Conservation (phyloP, 1,284 basidiomycete genomes). For the Cutaneotrichosporon curvatum region DNA sequence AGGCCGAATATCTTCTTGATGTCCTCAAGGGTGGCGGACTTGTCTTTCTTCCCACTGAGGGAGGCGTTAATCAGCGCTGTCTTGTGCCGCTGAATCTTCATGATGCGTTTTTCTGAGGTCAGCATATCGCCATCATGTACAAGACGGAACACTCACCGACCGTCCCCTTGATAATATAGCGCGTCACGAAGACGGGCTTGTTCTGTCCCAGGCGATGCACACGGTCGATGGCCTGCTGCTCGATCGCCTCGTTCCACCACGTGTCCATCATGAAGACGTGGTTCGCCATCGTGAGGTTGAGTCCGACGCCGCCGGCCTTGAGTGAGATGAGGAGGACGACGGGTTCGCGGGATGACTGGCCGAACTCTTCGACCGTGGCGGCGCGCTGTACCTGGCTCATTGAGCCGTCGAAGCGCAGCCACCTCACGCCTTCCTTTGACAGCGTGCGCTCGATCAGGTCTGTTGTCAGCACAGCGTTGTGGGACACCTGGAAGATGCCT, state of each 20-base stretch:
- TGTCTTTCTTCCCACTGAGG: slow-evolving; percentile 38
- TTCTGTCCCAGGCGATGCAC: slow-evolving; percentile 49
- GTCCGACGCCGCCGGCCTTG: slow-evolving; percentile 88
- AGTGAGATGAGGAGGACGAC: slow-evolving; percentile 81
- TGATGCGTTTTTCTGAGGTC: slow-evolving; percentile 67
- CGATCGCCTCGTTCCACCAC: slow-evolving; percentile 88
- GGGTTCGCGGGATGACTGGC: slow-evolving; percentile 57
- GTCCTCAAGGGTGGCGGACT: slow-evolving; percentile 37
- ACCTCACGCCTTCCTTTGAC: slow-evolving; percentile 64
- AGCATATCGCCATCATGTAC: background rate
- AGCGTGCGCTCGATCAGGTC: slow-evolving; percentile 73
- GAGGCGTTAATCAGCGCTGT: slow-evolving; percentile 46
- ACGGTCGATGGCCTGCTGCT: slow-evolving; percentile 69
- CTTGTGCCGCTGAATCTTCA: slow-evolving; percentile 61
- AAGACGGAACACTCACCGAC: slow-evolving; percentile 52
- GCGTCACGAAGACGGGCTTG: slow-evolving; percentile 71
- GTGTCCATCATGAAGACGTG: slow-evolving; percentile 94
- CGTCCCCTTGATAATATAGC: slow-evolving; percentile 63
- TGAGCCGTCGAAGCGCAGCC: slow-evolving; percentile 84
- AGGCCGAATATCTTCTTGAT: slow-evolving; percentile 47
- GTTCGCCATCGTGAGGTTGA: slow-evolving; percentile 55
- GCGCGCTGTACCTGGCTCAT: slow-evolving; percentile 82
- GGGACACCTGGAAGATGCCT: no score
- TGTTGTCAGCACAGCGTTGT: slow-evolving; percentile 10
- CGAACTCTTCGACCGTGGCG: slow-evolving; percentile 68